Conservation (phyloP, 257 asterid species). For the Solanum boliviense region DNA sequence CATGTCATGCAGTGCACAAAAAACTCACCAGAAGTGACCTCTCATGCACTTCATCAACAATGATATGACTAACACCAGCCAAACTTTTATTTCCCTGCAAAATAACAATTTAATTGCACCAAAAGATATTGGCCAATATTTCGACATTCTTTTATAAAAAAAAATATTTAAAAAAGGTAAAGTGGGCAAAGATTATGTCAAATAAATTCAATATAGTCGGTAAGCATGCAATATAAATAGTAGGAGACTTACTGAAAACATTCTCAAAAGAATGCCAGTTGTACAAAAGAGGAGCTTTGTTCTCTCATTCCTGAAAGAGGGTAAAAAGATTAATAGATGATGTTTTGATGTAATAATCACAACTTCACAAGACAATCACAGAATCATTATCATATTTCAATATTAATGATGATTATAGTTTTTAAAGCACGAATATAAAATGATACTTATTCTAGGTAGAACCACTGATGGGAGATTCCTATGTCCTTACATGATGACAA, state of each 20-base stretch:
- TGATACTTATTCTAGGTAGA: not conserved
- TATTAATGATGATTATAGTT: not conserved
- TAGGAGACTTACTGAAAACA: conserved; percentile 59
- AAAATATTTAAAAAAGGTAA: not conserved
- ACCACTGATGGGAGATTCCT: not conserved
- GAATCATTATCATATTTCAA: not conserved
- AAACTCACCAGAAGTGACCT: conserved; percentile 91
- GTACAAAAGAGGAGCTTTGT: conserved; percentile 97
- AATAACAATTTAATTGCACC: conserved; percentile 6
- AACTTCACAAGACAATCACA: not conserved
- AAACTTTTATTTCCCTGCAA: conserved; percentile 83
- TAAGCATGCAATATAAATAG: not conserved
- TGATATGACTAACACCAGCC: conserved; percentile 74
- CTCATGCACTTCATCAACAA: conserved; percentile 98
- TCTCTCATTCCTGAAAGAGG: conserved; percentile 58
- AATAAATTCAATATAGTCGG: not conserved
- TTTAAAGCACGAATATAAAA: not conserved
- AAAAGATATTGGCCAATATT: not conserved
- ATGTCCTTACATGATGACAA: not conserved
- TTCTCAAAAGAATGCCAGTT: conserved; percentile 95
- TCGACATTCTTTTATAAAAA: not conserved
- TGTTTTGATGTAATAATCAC: not conserved
- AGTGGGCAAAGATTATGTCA: not conserved
- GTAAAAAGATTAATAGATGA: not conserved
- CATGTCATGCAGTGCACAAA: not conserved